These are phyloP conservation scores for Taphrina wiesneri DNA, from an alignment of 1,139 yeast genomes.

Conservation along the genomic window DNA sequence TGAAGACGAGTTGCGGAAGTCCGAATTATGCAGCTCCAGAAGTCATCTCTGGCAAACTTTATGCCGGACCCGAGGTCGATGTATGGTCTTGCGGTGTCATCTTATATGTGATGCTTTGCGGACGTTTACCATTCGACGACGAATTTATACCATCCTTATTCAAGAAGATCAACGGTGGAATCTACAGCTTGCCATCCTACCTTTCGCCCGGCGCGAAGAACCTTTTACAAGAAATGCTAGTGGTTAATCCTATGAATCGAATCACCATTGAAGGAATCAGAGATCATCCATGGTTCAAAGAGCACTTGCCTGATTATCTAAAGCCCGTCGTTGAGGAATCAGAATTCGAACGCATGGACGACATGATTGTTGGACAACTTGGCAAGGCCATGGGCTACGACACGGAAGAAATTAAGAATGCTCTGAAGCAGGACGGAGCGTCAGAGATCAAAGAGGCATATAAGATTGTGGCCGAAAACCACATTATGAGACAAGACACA, in stretches of 20 bases:
- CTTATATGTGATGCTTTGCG: constrained; percentile 88
- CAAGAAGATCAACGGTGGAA: constrained; percentile 93
- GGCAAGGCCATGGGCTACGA: constrained; percentile 91
- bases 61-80: constrained; percentile 98
- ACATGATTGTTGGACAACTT: constrained; percentile 74
- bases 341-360: constrained; percentile 54
- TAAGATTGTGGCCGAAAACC: constrained; percentile 81
- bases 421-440: constrained; percentile 55
- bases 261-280: constrained; percentile 91
- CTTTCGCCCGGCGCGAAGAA: constrained; percentile 85
- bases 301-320: constrained; percentile 77
- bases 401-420: constrained; percentile 77
- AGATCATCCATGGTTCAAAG: constrained; percentile 95
- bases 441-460: constrained; percentile 88
- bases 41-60: constrained; percentile 91
- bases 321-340: constrained; percentile 57
- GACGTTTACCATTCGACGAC: constrained; percentile 97
- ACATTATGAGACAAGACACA: constrained; percentile 46
- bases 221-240: constrained; percentile 85
- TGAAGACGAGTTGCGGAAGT: constrained; percentile 96
- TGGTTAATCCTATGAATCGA: constrained; percentile 93
- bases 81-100: constrained; percentile 99
- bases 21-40: constrained; percentile 99
- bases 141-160: constrained; percentile 95
- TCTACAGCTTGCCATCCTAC: constrained; percentile 87